phyloP scores from a whole-genome alignment of 1,139 yeast genomes.

The Suhomyces kunorum region DNA sequence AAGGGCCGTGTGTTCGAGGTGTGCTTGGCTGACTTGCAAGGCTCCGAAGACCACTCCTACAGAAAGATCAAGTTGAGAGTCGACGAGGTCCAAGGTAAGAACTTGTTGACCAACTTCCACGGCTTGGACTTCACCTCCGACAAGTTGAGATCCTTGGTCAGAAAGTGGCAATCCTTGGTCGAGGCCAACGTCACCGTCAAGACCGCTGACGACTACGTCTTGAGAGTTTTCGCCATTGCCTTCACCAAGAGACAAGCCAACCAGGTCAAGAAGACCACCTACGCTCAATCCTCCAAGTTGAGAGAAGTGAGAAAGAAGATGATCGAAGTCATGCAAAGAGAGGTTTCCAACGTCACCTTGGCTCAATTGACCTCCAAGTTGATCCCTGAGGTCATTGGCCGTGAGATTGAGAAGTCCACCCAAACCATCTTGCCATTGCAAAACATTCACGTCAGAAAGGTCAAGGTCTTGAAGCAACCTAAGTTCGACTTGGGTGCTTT shows the following conservation, averaged over 20 bases:
- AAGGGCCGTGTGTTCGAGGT: conserved; percentile 56
- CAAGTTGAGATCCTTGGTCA: conserved; percentile 53
- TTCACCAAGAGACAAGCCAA: conserved; percentile 56
- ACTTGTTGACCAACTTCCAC: conserved; percentile 56
- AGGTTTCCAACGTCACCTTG: conserved; percentile 51
- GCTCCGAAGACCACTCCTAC: conserved; percentile 54
- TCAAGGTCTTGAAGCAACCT: conserved; percentile 54
- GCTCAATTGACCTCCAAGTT: conserved; percentile 54
- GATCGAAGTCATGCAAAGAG: conserved; percentile 55
- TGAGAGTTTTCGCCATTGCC: conserved; percentile 54
- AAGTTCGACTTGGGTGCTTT: conserved; percentile 69
- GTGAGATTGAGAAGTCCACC: conserved; percentile 55
- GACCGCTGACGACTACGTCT: conserved; percentile 52
- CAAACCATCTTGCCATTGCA: conserved; percentile 54
- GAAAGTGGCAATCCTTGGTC: conserved; percentile 57
- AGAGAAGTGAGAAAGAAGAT: conserved; percentile 55
- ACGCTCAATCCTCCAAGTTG: conserved; percentile 53
- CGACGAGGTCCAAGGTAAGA: conserved; percentile 56
- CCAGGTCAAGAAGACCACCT: conserved; percentile 53
- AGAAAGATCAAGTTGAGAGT: conserved; percentile 56
- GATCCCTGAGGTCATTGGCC: conserved; percentile 55
- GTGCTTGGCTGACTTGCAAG: conserved; percentile 52
- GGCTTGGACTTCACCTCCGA: conserved; percentile 53
- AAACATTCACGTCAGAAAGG: conserved; percentile 56
- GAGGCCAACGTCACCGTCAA: conserved; percentile 55